Evolutionary conservation across 495 filamentous ascomycete species (phyloP), one percentile per base, ranked within the genome.

Genomic region (Talaromyces stipitatus): DNA sequence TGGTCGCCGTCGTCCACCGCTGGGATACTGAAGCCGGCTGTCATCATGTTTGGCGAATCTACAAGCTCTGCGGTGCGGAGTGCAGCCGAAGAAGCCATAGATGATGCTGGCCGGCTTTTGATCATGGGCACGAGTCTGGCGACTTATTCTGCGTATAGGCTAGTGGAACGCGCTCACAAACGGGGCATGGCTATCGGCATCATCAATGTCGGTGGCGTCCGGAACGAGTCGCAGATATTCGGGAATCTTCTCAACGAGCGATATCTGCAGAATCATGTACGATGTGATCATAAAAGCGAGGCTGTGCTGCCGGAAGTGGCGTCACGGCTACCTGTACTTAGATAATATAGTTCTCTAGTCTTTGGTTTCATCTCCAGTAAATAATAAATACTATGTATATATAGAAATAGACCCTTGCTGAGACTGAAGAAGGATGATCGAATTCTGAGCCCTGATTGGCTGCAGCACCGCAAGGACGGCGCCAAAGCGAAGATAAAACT

Each of bases 31-130:
- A 97, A 98, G 66, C 94, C 94, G 3, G 85, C 85, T 1, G 92
- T 98, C 0, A 83, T 87, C 52, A 95, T 98, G 90, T 98, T 98
- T 68, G 94, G 94, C 3, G 94, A 98, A 70, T 90, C 83, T 54
- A 94, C 97, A 28, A 72, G 79, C 3, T 64, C 67, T 2, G 55
- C 64, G 3, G 85, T 91, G 12, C 96, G 92, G 66, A 59, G 64
- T 1, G 84, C 82, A n/a, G 92, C 91, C 1, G 91, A 96, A 64
- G 74, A 82, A 16, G 87, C 85, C 7, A 82, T 98, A 36, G 87
- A 96, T 60, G 78, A 80, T 51, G 85, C 92, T 8, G 82, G 81
- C 14, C 76, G 81, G 28, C 67, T 98, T 22, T 76, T 98, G 27
- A 80, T 97, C 14, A 66, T 97, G 12, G 94, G 91, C 8, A 96